Base-by-base conservation (phyloP, 2,329 filamentous ascomycete genomes). In the Epichloe glyceriae region DNA sequence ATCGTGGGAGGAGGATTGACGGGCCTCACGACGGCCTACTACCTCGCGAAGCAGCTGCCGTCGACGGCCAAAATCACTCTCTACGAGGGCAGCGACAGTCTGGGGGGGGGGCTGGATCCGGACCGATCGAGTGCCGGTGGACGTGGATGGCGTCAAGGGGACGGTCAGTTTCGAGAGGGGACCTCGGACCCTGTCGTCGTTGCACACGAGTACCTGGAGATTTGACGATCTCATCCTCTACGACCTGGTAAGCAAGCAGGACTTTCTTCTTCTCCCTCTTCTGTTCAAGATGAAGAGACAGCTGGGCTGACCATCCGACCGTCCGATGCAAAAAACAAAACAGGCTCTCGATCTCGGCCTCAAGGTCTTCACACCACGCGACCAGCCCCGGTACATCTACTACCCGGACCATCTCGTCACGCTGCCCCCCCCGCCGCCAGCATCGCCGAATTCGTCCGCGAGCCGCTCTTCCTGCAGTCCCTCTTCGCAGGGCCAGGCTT, bases 61-160 rank as follows among this genome's bases (percentile, higher is more conserved):
- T 53, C 66, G 45, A 73, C 76, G 51, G 75, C 80, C 35, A 80
- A 81, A 48, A 82, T 98, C 60, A 93, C 86, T 0, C 63, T 98
- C 10, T 95, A 88, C 66, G 93, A 98, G 65, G 76, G 77, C 19
- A 76, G 73, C 30, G 64, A 77, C 20, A 74, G 80, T 19, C 65
- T 91, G 1, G 93, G 93, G 42, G 1, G 93, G 93, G 42, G 93
- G 93, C 44, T 97, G 90, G 90, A 73, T 97, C 40, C 71, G 81
- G 55, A 88, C 85, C 2, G 76, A 83, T 56, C 70, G 69, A 47
- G 73, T 86, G 12, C 65, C 78, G 1, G 77, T 85, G 14, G 64
- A 68, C 10, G 68, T 74, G 4, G 73, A 76, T 38, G 85, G 80
- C 15, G 73, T 75, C 20, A 67, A 74, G 46, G 70, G 67, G 14